A percentile compares a stretch with the other conserved stretches of the same genome.
Evolutionary conservation across 495 filamentous ascomycete genomes (phyloP).

Genomic region (Rostrohypoxylon terebratum): DNA sequence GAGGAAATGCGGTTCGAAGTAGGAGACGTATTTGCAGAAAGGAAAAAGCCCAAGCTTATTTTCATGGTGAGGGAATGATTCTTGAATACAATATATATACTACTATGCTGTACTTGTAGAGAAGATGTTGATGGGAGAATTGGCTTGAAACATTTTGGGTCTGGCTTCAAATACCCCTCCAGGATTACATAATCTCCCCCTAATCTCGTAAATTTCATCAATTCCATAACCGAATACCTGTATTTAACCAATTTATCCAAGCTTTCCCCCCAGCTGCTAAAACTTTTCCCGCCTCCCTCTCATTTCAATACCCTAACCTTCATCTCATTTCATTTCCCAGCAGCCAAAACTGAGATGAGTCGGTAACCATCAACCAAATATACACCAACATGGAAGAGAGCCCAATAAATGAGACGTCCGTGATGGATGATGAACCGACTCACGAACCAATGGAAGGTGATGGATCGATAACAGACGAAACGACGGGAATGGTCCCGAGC

Average conservation of each 20-base stretch:
- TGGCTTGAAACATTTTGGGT: not conserved
- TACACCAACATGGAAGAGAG: not conserved
- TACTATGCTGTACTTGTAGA: not conserved
- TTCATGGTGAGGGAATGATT: slow-evolving; percentile 40
- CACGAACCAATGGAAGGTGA: not conserved
- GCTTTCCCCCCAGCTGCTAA: not conserved
- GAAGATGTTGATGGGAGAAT: not conserved
- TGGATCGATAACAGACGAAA: not conserved
- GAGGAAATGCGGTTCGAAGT: slow-evolving; percentile 42
- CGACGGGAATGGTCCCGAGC: not conserved
- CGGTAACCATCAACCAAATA: not conserved
- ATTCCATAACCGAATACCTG: not conserved
- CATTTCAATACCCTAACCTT: not conserved
- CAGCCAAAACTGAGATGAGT: too few species aligned
- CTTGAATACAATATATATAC: not conserved
- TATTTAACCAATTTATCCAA: not conserved
- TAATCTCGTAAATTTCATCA: not conserved
- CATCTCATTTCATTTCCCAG: not conserved
- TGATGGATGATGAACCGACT: not conserved
- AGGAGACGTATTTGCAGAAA: slow-evolving; percentile 29
- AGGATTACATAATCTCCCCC: not conserved
- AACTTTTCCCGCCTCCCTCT: not conserved
- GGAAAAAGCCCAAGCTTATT: slow-evolving; percentile 36
- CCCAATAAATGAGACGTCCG: not conserved
- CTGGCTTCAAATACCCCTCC: not conserved